Percentiles rank a stretch among this genome's conserved stretches.
These are phyloP conservation scores for Fraxinus angustifolia DNA, from an alignment of 305 asterid species.

Conservation along the genomic window DNA sequence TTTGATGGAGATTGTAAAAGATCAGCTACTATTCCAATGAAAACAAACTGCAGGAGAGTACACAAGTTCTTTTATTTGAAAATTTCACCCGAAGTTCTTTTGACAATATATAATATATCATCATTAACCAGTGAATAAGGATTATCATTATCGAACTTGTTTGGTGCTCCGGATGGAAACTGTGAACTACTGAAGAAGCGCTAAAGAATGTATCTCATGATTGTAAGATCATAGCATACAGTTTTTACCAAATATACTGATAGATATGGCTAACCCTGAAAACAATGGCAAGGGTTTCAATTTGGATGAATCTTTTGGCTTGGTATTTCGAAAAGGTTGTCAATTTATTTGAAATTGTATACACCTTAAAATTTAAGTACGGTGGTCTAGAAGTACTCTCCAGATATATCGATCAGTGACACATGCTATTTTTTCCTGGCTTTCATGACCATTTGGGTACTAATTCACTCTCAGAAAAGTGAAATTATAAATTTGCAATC, in stretches of 20 bases:
- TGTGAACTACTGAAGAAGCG: background rate
- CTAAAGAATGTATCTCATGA: background rate
- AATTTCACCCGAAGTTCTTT: background rate
- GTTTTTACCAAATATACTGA: background rate
- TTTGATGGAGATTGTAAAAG: background rate
- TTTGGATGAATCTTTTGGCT: background rate
- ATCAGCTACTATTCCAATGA: background rate
- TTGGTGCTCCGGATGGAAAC: background rate
- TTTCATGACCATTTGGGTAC: background rate
- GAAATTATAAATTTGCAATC: background rate
- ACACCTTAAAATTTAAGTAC: background rate
- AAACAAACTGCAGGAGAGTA: background rate
- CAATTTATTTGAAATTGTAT: background rate
- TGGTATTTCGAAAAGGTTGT: background rate
- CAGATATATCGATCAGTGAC: background rate
- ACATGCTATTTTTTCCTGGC: background rate
- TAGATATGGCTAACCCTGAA: background rate
- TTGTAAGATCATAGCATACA: background rate
- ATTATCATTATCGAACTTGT: background rate
- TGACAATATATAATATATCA: background rate
- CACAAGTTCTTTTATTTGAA: background rate
- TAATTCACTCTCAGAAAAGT: background rate
- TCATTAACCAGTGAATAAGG: background rate
- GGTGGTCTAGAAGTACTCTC: background rate
- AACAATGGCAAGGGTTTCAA: background rate